Conservation (phyloP, 805 yeast species). For the Ogataea methanolica region DNA sequence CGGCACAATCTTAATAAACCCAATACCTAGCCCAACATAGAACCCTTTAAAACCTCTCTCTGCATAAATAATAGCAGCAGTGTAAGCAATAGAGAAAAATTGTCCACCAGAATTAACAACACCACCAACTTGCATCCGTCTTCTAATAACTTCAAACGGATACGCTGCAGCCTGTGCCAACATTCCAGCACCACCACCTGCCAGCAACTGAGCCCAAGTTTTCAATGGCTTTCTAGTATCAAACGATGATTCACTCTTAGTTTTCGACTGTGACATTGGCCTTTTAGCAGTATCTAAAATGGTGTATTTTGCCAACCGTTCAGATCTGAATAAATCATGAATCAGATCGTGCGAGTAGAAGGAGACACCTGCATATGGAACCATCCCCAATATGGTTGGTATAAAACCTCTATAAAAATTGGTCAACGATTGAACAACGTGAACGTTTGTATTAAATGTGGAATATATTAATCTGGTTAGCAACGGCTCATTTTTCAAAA, state of each 20-base stretch:
- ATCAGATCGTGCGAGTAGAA: slow-evolving; percentile 89
- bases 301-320: slow-evolving; percentile 48
- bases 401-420: slow-evolving; percentile 93
- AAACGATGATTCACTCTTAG: slow-evolving; percentile 31
- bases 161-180: slow-evolving; percentile 90
- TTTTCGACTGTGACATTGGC: slow-evolving; percentile 7
- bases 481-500: slow-evolving; percentile 25
- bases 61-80: slow-evolving; percentile 54
- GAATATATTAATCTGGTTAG: slow-evolving; percentile 26
- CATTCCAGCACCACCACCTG: slow-evolving; percentile 97
- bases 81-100: slow-evolving; percentile 47
- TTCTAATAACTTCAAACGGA: slow-evolving; percentile 90
- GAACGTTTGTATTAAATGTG: slow-evolving; percentile 31
- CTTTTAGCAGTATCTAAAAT: slow-evolving; percentile 26
- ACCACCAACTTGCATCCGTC: slow-evolving; percentile 95
- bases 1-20: slow-evolving; percentile 91
- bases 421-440: slow-evolving; percentile 33
- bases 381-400: slow-evolving; percentile 92
- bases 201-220: slow-evolving; percentile 88
- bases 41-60: slow-evolving; percentile 85
- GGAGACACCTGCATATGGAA: slow-evolving; percentile 97
- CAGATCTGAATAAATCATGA: slow-evolving; percentile 80
- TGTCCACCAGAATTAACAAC: slow-evolving; percentile 54
- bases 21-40: slow-evolving; percentile 92
- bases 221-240: slow-evolving; percentile 61